Base-by-base conservation (phyloP, 73 alveolate genomes). In the Loxodes magnus region DNA sequence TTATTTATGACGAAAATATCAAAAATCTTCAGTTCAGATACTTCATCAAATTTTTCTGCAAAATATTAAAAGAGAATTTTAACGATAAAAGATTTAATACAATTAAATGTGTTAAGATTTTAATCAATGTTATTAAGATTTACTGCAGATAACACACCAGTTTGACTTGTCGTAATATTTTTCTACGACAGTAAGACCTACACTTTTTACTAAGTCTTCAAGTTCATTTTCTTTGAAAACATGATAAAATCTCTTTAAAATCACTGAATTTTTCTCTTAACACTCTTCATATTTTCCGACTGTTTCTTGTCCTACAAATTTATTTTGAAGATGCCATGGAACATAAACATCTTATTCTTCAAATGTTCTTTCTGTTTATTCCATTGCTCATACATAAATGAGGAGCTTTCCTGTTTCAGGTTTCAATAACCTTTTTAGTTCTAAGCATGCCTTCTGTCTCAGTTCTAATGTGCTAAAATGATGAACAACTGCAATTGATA, bases 381-480 rank as follows among this genome's bases (percentile, higher is more conserved):
- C 99, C 74, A 70, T 57, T 4, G 99, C 99, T 97, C 99, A 92
- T 17, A 92, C 99, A 67, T 89, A 92, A 17, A 88, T 71, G 42
- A 88, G 70, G n/a, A 76, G 58, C 28, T 53, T 20, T 7, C 98
- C 99, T 35, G n/a, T n/a, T n/a, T 87, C 88, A 15, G 68, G 70
- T 64, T 55, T 82, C 4, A 76, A 59, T 2, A 88, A 64, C 56
- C 99, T 75, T 36, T 56, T 52, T 38, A 92, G 66, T 55, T 92
- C 99, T 43, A 50, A 67, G 2, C 88, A 58, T 14, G 99, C 99
- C 43, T 77, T 57, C n/a, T 76, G 55, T 64, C 65, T 12, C 29
- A 21, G 9, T 35, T 68, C 59, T 48, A 38, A 30, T 37, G 90
- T 90, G 0, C 97, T 83, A 71, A 93, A 88, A 72, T 93, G 99